These are phyloP conservation scores for Aspergillus fumigatiaffinis DNA, from an alignment of 2,329 filamentous ascomycete species.

Conservation along the genomic window DNA sequence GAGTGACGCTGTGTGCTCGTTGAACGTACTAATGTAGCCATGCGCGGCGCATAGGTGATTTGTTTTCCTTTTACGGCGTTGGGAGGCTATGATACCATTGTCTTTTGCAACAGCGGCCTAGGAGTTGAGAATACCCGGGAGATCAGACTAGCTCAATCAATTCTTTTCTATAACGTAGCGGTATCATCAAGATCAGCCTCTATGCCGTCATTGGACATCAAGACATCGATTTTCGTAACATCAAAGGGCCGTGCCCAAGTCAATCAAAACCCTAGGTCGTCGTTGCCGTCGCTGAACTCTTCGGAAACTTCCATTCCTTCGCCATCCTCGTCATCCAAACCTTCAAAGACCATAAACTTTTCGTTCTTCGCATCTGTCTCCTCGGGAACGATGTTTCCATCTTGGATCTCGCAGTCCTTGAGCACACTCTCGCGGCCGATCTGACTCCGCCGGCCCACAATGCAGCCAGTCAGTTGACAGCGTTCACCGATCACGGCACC, in stretches of 20 bases:
- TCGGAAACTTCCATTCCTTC: slow-evolving; percentile 31
- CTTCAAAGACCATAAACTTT: slow-evolving; percentile 56
- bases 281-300: slow-evolving; percentile 15
- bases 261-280: not conserved
- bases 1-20: not conserved
- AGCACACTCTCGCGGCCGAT: slow-evolving; percentile 79
- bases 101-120: not conserved
- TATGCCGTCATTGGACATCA: not conserved
- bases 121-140: not conserved
- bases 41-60: not conserved
- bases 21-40: not conserved
- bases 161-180: not conserved
- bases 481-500: slow-evolving; percentile 79
- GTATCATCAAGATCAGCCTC: not conserved
- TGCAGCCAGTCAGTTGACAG: slow-evolving; percentile 80
- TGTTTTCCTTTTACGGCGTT: not conserved
- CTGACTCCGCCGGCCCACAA: slow-evolving; percentile 74
- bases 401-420: slow-evolving; percentile 88
- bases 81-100: not conserved
- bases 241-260: not conserved
- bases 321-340: slow-evolving; percentile 38
- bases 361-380: slow-evolving; percentile 63
- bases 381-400: slow-evolving; percentile 76
- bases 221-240: not conserved
- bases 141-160: not conserved